These are phyloP conservation scores for Neodidymelliopsis sp. DNA, from an alignment of 2,329 filamentous ascomycete species.

Conservation along the genomic window DNA sequence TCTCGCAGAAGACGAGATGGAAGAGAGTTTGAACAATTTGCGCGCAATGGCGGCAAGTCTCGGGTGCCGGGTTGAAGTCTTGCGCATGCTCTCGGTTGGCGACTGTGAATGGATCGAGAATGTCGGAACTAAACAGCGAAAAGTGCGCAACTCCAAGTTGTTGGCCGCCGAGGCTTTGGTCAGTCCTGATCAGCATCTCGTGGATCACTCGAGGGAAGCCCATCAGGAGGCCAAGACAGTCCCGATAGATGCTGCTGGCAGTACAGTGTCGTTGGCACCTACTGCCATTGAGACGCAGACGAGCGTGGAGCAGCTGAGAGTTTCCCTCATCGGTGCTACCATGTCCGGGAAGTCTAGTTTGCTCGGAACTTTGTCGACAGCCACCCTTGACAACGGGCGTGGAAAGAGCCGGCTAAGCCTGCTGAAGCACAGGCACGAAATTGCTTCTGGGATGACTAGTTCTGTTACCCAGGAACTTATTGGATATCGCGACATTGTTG, in stretches of 20 bases:
- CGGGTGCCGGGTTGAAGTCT: constrained; percentile 82
- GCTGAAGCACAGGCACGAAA: constrained; percentile 91
- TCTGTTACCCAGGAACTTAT: constrained; percentile 94
- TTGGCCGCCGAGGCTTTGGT: constrained; percentile 92
- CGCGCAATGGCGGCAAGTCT: constrained; percentile 91
- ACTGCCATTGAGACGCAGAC: constrained; percentile 13
- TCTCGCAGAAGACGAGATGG: constrained; percentile 86
- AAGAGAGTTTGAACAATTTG: constrained; percentile 86
- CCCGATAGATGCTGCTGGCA: neutral
- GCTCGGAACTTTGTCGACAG: constrained; percentile 85
- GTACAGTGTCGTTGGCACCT: neutral
- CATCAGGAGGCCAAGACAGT: constrained; percentile 13
- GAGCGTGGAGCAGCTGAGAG: constrained; percentile 71
- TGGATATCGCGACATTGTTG: constrained; percentile 67
- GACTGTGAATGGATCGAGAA: constrained; percentile 77
- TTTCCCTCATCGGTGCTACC: constrained; percentile 88
- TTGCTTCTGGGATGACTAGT: constrained; percentile 89
- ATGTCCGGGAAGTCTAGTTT: constrained; percentile 93
- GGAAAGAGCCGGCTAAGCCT: constrained; percentile 89
- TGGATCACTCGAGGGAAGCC: constrained; percentile 25
- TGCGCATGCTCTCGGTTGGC: constrained; percentile 84
- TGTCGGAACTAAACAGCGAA: constrained; percentile 38
- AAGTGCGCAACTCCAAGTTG: constrained; percentile 59
- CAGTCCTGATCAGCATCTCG: constrained; percentile 62
- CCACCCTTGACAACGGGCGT: constrained; percentile 87